Evolutionary conservation across 495 filamentous ascomycete species (phyloP), one percentile per base, ranked within the genome.

Genomic region (Tuber aestivum): DNA sequence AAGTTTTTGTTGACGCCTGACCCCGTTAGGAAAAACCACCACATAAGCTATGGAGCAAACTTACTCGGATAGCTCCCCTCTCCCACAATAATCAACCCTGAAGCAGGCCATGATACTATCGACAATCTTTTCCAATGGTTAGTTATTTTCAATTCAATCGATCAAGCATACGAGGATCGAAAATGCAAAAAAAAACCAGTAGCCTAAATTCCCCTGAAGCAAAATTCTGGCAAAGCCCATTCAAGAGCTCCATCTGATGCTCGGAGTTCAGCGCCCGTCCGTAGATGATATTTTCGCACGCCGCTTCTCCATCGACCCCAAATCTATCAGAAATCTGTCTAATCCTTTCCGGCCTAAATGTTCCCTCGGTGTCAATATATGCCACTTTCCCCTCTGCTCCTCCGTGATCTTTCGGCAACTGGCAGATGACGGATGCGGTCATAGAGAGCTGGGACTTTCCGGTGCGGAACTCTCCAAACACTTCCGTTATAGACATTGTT

Each of bases 31-130:
- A 42, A 56, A 56, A 41, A 3, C 65, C 23, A 12, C 42, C 27
- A n/a, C 72, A 37, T 27, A 8, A 37, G 48, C 44, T 41, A 37
- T 48, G 0, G 12, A 20, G 32, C 35, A 40, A 10, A 72, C 77
- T 50, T 70, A 82, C 79, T 94, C 92, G 21, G 90, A 89, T 74
- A 94, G 86, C 81, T 94, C 92, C 35, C 91, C 92, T 76, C 92
- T 89, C 32, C 92, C 92, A 83, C 86, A 87, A 79, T 89, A 94
- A 82, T 94, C 92, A 38, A 92, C 91, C 23, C 92, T 87, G 80
- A 92, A 94, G 75, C 90, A 91, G 70, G 91, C 90, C 89, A 93
- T 93, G 79, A 94, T 91, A 82, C 90, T 92, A 82, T 94, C 92
- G 80, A 94, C 89, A 75, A 94, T 87, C 81, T 82, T 56, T 42